Percentiles rank a stretch among this genome's conserved stretches.
Evolutionary conservation across 1,139 yeast genomes (phyloP).

Genomic region (Petasospora rhodanensis): DNA sequence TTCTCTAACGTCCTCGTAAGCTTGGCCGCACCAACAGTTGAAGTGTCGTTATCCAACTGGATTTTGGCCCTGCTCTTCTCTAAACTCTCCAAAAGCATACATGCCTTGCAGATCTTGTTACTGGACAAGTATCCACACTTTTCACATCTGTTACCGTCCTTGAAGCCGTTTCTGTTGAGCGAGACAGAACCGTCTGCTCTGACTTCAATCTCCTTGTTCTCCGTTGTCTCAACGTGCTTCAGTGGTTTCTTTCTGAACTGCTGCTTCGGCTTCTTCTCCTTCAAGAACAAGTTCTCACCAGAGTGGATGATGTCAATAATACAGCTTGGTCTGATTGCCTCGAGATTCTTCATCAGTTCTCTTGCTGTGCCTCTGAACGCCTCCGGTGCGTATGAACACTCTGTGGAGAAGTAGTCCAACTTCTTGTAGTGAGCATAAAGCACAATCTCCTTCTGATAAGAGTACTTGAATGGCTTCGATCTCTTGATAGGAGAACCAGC

Average conservation of each 20-base stretch:
- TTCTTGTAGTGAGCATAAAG: slow-evolving; percentile 95
- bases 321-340: slow-evolving; percentile 86
- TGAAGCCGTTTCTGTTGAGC: slow-evolving; percentile 32
- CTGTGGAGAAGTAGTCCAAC: slow-evolving; percentile 93
- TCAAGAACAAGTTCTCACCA: slow-evolving; percentile 80
- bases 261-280: slow-evolving; percentile 39
- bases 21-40: slow-evolving; percentile 65
- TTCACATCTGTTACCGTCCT: slow-evolving; percentile 73
- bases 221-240: slow-evolving; percentile 11
- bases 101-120: slow-evolving; percentile 88
- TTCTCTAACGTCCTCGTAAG: slow-evolving; percentile 61
- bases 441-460: slow-evolving; percentile 96
- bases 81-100: slow-evolving; percentile 80
- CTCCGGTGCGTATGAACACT: slow-evolving; percentile 97
- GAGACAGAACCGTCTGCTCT: slow-evolving; percentile 59
- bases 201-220: slow-evolving; percentile 44
- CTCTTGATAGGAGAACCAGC: slow-evolving; percentile 80
- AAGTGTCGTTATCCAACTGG: slow-evolving; percentile 44
- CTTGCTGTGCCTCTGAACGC: slow-evolving; percentile 98
- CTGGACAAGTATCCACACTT: slow-evolving; percentile 91
- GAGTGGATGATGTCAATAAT: slow-evolving; percentile 91
- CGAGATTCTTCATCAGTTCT: slow-evolving; percentile 82
- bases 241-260: slow-evolving; percentile 25
- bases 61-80: slow-evolving; percentile 70
- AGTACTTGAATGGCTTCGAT: slow-evolving; percentile 92